Conservation (phyloP, 208 protist genomes). For the Herpetomonas samuelpessoai region DNA sequence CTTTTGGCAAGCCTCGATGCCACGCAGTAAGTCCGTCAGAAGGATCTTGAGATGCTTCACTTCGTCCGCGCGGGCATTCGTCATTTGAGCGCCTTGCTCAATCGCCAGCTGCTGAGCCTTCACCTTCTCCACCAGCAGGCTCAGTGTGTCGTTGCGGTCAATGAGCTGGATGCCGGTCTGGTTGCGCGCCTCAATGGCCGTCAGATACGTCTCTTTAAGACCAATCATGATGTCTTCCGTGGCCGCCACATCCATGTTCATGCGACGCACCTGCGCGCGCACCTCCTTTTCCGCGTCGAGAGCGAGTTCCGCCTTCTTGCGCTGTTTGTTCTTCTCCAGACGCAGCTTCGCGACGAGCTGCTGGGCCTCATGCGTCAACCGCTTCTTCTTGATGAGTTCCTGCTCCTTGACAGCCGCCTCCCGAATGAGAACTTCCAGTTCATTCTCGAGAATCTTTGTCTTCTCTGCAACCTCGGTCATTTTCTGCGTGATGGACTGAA, state of each 20-base stretch:
- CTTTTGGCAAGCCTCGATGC: conserved; percentile 75
- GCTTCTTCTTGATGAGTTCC: conserved; percentile 74
- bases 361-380: conserved; percentile 73
- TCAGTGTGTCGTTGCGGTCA: conserved; percentile 96
- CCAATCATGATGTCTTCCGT: conserved; percentile 87
- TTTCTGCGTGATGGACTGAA: conserved; percentile 91
- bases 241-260: conserved; percentile 89
- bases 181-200: conserved; percentile 90
- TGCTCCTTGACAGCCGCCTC: conserved; percentile 90
- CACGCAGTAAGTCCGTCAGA: conserved; percentile 73
- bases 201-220: conserved; percentile 84
- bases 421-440: conserved; percentile 87
- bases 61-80: conserved; percentile 75
- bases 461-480: conserved; percentile 95
- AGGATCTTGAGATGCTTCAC: conserved; percentile 66
- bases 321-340: conserved; percentile 83
- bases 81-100: conserved; percentile 77
- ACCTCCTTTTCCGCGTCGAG: conserved; percentile 73
- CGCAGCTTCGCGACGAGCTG: conserved; percentile 69
- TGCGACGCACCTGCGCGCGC: conserved; percentile 87
- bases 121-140: conserved; percentile 92
- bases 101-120: conserved; percentile 93
- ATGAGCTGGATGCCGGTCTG: conserved; percentile 95
- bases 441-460: conserved; percentile 95
- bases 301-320: conserved; percentile 58